Evolutionary conservation across 2,329 filamentous ascomycete genomes (phyloP).

Genomic region (Cladosporium velox): DNA sequence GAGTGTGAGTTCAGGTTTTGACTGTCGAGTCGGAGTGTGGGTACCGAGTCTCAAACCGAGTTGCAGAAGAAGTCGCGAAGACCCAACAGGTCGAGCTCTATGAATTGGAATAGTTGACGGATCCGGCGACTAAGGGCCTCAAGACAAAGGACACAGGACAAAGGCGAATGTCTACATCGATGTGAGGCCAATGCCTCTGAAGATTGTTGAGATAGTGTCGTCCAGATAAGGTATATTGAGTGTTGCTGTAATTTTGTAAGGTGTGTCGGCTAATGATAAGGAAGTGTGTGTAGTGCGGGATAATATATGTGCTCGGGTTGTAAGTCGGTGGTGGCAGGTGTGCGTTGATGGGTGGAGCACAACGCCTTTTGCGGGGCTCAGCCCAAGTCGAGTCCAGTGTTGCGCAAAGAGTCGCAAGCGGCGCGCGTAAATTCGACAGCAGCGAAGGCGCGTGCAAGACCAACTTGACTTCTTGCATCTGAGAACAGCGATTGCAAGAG

Average conservation of each 20-base stretch:
- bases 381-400: not conserved
- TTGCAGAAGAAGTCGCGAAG: not conserved
- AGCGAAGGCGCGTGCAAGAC: not conserved
- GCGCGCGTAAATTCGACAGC: conserved; percentile 7
- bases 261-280: not conserved
- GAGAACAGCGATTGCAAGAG: not conserved
- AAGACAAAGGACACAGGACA: not conserved
- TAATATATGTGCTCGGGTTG: not conserved
- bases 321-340: not conserved
- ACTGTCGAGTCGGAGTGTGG: not conserved
- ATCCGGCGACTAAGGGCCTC: not conserved
- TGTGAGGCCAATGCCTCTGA: not conserved
- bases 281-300: not conserved
- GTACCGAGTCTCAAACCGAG: not conserved
- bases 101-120: not conserved
- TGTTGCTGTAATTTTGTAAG: not conserved
- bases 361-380: conserved; percentile 1
- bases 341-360: conserved; percentile 7
- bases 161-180: not conserved
- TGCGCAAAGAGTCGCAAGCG: conserved; percentile 1
- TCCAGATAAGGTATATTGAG: not conserved
- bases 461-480: not conserved
- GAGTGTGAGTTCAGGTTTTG: not conserved
- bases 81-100: not conserved
- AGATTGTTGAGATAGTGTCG: not conserved